Percentiles rank a stretch among this genome's conserved stretches.
Conservation (phyloP, 2,329 filamentous ascomycete species). For the Fusarium subtropicale region DNA sequence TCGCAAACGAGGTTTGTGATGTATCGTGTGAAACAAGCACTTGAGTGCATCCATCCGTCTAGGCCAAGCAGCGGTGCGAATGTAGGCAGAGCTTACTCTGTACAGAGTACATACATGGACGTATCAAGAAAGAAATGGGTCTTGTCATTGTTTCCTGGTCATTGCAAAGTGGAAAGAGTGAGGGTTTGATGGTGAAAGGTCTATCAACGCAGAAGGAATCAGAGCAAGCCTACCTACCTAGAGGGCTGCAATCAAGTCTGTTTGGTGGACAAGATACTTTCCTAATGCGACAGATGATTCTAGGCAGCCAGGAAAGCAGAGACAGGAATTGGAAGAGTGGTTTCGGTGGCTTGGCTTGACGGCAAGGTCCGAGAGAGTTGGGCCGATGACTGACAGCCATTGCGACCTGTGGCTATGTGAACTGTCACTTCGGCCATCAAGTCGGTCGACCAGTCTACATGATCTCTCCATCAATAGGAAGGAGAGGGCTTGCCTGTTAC, state of each 20-base stretch:
- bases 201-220: conserved; percentile 20
- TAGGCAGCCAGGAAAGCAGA: conserved; percentile 22
- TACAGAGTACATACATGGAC: neutral
- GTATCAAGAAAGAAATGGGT: neutral
- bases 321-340: conserved; percentile 18
- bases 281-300: conserved; percentile 32
- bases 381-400: conserved; percentile 30
- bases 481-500: conserved; percentile 1
- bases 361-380: conserved; percentile 43
- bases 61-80: neutral
- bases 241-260: conserved; percentile 1
- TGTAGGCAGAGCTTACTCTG: neutral
- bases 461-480: neutral
- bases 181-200: neutral
- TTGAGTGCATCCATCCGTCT: neutral
- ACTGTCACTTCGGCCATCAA: conserved; percentile 15
- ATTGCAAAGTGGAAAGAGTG: neutral
- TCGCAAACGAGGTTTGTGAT: neutral
- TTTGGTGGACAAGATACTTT: conserved; percentile 29
- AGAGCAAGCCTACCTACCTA: conserved; percentile 15
- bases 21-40: neutral
- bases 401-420: neutral
- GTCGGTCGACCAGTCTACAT: conserved; percentile 3
- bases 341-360: conserved; percentile 38
- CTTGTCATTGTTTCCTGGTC: neutral